Evolutionary conservation across 306 rosid species (phyloP).

Genomic region (Rosa multiflora): DNA sequence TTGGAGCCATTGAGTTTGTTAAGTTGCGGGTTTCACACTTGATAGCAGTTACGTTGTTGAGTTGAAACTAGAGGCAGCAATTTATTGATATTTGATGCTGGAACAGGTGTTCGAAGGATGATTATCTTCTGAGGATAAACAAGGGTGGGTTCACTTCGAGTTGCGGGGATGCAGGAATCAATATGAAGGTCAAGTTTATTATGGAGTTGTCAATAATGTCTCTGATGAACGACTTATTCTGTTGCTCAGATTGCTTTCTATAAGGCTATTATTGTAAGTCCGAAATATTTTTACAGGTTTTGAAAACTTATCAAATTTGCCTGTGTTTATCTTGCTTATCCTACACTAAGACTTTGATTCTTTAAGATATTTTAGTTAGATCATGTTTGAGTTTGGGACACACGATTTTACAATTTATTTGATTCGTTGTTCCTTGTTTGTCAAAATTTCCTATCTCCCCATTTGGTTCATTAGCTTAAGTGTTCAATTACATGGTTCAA

Average conservation of each 20-base stretch:
- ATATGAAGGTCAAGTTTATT: constrained; percentile 76
- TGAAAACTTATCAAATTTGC: constrained; percentile 13
- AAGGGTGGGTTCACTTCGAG: constrained; percentile 86
- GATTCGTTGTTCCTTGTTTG: too few species aligned
- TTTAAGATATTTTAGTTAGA: too few species aligned
- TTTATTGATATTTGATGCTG: too few species aligned
- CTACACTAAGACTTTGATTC: neutral
- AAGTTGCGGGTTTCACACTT: too few species aligned
- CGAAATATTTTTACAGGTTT: neutral
- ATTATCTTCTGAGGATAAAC: constrained; percentile 70
- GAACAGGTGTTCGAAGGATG: constrained; percentile 57
- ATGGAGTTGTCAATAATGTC: constrained; percentile 81
- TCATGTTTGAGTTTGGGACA: too few species aligned
- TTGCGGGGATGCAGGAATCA: constrained; percentile 75
- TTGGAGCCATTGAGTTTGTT: too few species aligned
- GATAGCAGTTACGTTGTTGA: too few species aligned
- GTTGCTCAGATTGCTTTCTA: constrained; percentile 90
- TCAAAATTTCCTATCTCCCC: too few species aligned
- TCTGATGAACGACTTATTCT: constrained; percentile 80
- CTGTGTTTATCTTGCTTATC: neutral
- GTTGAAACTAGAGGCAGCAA: too few species aligned
- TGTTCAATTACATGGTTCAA: too few species aligned
- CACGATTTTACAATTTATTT: too few species aligned
- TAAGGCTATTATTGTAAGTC: constrained; percentile 75
- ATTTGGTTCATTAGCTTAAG: too few species aligned